Percentiles rank a stretch among this genome's conserved stretches.
Evolutionary conservation across 805 yeast genomes (phyloP).

Genomic region (Candida stauntonica): DNA sequence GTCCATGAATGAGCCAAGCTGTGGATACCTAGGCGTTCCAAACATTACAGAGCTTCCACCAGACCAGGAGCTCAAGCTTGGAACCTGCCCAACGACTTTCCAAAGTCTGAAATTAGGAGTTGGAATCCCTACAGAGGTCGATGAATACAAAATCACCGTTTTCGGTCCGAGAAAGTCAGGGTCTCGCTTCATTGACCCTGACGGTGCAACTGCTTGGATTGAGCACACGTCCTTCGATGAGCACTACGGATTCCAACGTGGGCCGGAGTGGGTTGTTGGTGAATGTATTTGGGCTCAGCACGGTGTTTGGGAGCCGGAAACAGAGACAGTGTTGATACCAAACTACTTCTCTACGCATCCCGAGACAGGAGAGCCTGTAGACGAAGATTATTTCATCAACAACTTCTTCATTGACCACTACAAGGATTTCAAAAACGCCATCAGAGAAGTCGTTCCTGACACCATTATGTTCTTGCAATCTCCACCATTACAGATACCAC

Average conservation of each 20-base stretch:
- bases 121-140: slow-evolving; percentile 70
- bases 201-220: slow-evolving; percentile 70
- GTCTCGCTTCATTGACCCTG: slow-evolving; percentile 53
- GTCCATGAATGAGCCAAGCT: slow-evolving; percentile 79
- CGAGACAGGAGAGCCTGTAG: slow-evolving; percentile 35
- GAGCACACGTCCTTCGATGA: slow-evolving; percentile 48
- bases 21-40: slow-evolving; percentile 64
- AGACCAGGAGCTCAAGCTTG: slow-evolving; percentile 63
- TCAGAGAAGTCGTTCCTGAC: slow-evolving; percentile 43
- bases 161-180: slow-evolving; percentile 75
- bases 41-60: slow-evolving; percentile 54
- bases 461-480: slow-evolving; percentile 68
- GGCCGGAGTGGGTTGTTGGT: slow-evolving; percentile 62
- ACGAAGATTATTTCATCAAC: slow-evolving; percentile 57
- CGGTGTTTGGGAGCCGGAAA: slow-evolving; percentile 63
- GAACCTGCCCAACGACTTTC: slow-evolving; percentile 78
- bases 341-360: slow-evolving; percentile 48
- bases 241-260: slow-evolving; percentile 69
- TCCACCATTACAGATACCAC: slow-evolving; percentile 78
- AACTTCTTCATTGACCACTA: slow-evolving; percentile 62
- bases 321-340: slow-evolving; percentile 37
- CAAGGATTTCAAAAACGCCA: slow-evolving; percentile 40
- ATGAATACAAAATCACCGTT: slow-evolving; percentile 61
- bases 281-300: slow-evolving; percentile 77
- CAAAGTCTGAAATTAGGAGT: slow-evolving; percentile 72